Evolutionary conservation across 352 stramenopile species (phyloP).

Genomic region (Pythium insidiosum): DNA sequence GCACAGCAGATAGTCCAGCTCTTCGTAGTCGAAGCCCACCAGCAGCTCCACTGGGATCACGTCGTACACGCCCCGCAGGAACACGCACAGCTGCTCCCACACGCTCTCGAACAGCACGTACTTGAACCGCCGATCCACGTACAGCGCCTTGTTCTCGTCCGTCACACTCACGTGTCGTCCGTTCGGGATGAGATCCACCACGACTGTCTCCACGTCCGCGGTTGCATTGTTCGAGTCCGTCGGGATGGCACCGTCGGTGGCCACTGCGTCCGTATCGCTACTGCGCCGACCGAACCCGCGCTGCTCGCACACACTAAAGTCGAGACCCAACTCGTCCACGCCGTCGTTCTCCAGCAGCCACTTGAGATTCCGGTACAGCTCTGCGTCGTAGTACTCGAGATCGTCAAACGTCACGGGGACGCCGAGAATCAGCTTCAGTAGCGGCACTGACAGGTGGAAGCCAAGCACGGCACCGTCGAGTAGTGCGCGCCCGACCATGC

Average conservation of each 20-base stretch:
- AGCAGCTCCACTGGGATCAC: constrained; percentile 86
- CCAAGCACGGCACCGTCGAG: too few species aligned
- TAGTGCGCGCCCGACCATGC: constrained; percentile 13
- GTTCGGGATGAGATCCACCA: constrained; percentile 47
- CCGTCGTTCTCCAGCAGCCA: too few species aligned
- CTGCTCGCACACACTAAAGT: too few species aligned
- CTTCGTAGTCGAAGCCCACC: constrained; percentile 90
- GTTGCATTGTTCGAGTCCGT: too few species aligned
- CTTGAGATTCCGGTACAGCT: constrained; percentile 15
- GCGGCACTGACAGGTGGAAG: constrained; percentile 81
- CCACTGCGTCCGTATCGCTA: too few species aligned
- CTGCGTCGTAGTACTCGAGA: constrained; percentile 46
- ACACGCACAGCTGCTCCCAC: constrained; percentile 74
- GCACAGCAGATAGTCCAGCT: constrained; percentile 89
- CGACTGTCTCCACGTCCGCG: too few species aligned
- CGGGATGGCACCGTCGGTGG: too few species aligned
- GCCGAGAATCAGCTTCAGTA: constrained; percentile 91
- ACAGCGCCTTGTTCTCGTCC: constrained; percentile 92
- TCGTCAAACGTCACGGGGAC: constrained; percentile 87
- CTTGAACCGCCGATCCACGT: constrained; percentile 87
- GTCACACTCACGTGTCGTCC: constrained; percentile 78
- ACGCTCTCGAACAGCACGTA: constrained; percentile 90
- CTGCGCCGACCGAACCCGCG: too few species aligned
- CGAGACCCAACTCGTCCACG: too few species aligned
- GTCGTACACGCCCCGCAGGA: constrained; percentile 95